A percentile compares a stretch with the other conserved stretches of the same genome.
Conservation (phyloP, 495 filamentous ascomycete genomes). For the Xylaria curta region DNA sequence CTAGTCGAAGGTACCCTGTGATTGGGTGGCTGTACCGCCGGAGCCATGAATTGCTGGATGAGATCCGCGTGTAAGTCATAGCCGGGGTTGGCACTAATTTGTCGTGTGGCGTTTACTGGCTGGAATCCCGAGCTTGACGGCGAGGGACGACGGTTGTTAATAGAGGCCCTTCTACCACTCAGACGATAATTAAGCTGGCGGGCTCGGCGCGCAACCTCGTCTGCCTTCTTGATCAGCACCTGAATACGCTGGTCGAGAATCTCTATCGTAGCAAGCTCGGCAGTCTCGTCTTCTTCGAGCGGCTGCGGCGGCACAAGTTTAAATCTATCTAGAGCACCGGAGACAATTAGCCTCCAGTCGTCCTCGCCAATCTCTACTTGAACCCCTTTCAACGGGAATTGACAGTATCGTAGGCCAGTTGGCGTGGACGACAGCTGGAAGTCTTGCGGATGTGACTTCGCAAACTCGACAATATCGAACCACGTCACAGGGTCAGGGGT, state of each 20-base stretch:
- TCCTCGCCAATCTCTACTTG: constrained; percentile 87
- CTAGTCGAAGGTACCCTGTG: constrained; percentile 37
- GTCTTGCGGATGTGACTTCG: constrained; percentile 77
- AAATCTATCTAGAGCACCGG: constrained; percentile 82
- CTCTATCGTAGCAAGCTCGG: constrained; percentile 81
- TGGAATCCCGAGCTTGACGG: constrained; percentile 39
- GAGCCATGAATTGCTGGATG: constrained; percentile 49
- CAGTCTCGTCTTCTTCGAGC: constrained; percentile 83
- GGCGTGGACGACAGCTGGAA: constrained; percentile 74
- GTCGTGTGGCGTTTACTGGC: constrained; percentile 34
- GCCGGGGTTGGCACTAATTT: constrained; percentile 35
- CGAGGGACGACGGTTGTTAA: constrained; percentile 47
- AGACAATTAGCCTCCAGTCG: constrained; percentile 81
- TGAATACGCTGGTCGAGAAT: constrained; percentile 79
- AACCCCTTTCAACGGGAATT: constrained; percentile 80
- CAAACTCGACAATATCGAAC: constrained; percentile 86
- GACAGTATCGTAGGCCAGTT: constrained; percentile 70
- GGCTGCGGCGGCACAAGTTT: constrained; percentile 73
- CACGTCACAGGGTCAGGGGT: constrained; percentile 73
- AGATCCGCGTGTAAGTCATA: constrained; percentile 51
- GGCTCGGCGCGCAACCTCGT: constrained; percentile 78
- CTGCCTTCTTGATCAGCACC: constrained; percentile 77
- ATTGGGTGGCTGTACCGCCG: constrained; percentile 30
- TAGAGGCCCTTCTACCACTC: constrained; percentile 74
- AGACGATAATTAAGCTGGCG: constrained; percentile 83